phyloP scores from a whole-genome alignment of 768 basidiomycete species.

The Macrolepiota albuminosa region DNA sequence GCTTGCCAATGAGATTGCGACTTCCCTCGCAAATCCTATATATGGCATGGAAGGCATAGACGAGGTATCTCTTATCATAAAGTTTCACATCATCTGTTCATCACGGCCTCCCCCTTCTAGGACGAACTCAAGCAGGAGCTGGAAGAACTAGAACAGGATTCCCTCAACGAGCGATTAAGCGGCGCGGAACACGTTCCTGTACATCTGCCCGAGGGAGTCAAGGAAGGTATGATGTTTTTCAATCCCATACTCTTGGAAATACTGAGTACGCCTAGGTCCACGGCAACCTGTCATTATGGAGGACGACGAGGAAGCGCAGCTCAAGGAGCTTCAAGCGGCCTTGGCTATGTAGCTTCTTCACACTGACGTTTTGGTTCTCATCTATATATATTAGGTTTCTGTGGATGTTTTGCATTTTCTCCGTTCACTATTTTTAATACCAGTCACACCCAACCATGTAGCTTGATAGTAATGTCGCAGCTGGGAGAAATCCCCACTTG shows the following conservation, averaged over 20 bases:
- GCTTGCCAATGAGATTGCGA: slow-evolving; percentile 88
- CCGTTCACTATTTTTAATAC: slow-evolving; percentile 17
- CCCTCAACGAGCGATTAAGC: slow-evolving; percentile 77
- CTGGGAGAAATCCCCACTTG: slow-evolving; percentile 1
- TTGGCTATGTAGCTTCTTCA: slow-evolving; percentile 63
- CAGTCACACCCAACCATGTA: slow-evolving; percentile 15
- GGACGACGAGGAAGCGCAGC: slow-evolving; percentile 89
- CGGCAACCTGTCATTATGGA: slow-evolving; percentile 45
- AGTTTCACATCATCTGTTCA: slow-evolving; percentile 10
- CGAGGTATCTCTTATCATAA: slow-evolving; percentile 49
- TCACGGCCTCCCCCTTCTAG: slow-evolving; percentile 30
- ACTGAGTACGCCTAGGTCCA: slow-evolving; percentile 2
- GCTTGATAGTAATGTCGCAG: slow-evolving; percentile 23
- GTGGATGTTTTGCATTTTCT: slow-evolving; percentile 17
- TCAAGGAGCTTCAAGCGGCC: slow-evolving; percentile 83
- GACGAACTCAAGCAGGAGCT: slow-evolving; percentile 77
- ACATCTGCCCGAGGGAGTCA: slow-evolving; percentile 69
- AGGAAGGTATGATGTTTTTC: slow-evolving; percentile 41
- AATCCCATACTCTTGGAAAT: background rate
- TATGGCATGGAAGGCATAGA: slow-evolving; percentile 52
- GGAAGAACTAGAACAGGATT: slow-evolving; percentile 83
- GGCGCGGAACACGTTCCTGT: slow-evolving; percentile 89
- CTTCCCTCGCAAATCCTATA: slow-evolving; percentile 74
- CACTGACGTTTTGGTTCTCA: slow-evolving; percentile 12
- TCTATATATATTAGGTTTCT: slow-evolving; percentile 16